phyloP scores from a whole-genome alignment of 2,329 filamentous ascomycete species.

The Aspergillus puulaauensis region DNA sequence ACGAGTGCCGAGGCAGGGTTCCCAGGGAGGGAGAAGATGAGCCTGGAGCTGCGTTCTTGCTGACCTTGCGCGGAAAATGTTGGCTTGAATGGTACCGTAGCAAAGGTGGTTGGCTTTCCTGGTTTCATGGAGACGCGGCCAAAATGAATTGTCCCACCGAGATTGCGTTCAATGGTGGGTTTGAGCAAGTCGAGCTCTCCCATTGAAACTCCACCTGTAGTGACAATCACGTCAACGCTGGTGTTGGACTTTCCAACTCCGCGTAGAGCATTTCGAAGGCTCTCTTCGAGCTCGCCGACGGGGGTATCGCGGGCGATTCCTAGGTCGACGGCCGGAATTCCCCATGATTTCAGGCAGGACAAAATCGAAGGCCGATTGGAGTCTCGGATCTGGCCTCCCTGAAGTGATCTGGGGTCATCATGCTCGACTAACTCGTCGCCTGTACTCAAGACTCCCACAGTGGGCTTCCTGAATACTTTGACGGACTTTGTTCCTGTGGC shows the following conservation, averaged over 20 bases:
- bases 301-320: conserved; percentile 67
- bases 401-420: conserved; percentile 59
- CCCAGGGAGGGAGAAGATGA: conserved; percentile 86
- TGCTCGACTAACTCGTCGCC: conserved; percentile 91
- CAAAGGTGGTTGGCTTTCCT: conserved; percentile 96
- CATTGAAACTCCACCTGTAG: conserved; percentile 95
- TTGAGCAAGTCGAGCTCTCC: conserved; percentile 96
- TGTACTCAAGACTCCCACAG: conserved; percentile 85
- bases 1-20: conserved; percentile 93
- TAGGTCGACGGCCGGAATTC: conserved; percentile 78
- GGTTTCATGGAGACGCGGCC: conserved; percentile 97
- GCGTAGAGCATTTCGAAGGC: conserved; percentile 71
- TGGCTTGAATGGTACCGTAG: conserved; percentile 70
- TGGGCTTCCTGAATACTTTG: conserved; percentile 70
- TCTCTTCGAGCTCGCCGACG: conserved; percentile 71
- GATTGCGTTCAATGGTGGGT: conserved; percentile 84
- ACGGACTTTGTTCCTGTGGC: conserved; percentile 76
- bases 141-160: conserved; percentile 94
- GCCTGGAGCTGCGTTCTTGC: conserved; percentile 61
- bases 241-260: conserved; percentile 39
- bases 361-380: conserved; percentile 88
- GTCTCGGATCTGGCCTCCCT: conserved; percentile 83
- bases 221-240: conserved; percentile 77
- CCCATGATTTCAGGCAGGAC: conserved; percentile 70
- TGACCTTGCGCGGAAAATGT: conserved; percentile 42